A percentile compares a stretch with the other conserved stretches of the same genome.
These are phyloP conservation scores for Pichiaceae sp. DNA, from an alignment of 1,139 yeast species.

Conservation along the genomic window DNA sequence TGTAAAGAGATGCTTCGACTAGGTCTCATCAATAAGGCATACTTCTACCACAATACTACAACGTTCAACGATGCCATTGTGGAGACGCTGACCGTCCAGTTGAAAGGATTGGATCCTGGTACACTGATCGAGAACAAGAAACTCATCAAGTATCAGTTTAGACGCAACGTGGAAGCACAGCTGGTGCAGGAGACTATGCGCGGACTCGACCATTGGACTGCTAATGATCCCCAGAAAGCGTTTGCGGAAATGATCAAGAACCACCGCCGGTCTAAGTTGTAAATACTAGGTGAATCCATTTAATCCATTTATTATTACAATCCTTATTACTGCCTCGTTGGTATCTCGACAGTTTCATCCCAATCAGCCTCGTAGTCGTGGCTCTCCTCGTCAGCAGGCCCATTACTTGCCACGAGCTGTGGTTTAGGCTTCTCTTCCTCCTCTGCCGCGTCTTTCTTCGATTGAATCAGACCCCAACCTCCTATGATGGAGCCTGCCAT, in stretches of 20 bases:
- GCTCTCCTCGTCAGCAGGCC: slow-evolving; percentile 23
- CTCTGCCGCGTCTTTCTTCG: slow-evolving; percentile 23
- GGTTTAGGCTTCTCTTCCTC: slow-evolving; percentile 13
- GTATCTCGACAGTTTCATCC: too few species aligned
- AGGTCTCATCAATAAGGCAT: slow-evolving; percentile 56
- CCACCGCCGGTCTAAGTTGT: slow-evolving; percentile 56
- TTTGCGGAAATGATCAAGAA: slow-evolving; percentile 50
- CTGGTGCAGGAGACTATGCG: slow-evolving; percentile 58
- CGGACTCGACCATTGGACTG: slow-evolving; percentile 64
- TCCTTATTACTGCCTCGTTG: too few species aligned
- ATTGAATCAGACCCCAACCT: slow-evolving; percentile 33
- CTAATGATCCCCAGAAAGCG: slow-evolving; percentile 67
- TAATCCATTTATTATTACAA: too few species aligned
- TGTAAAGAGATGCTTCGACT: slow-evolving; percentile 49
- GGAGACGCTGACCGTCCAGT: slow-evolving; percentile 36
- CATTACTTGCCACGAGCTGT: slow-evolving; percentile 15
- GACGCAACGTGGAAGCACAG: slow-evolving; percentile 27
- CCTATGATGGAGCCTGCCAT: slow-evolving; percentile 41
- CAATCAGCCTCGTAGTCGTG: slow-evolving; percentile 27
- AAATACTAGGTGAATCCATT: too few species aligned
- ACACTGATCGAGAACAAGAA: slow-evolving; percentile 58
- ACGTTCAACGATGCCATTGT: slow-evolving; percentile 52
- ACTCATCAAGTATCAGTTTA: slow-evolving; percentile 32
- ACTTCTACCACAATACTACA: slow-evolving; percentile 41
- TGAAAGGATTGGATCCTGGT: slow-evolving; percentile 45